Evolutionary conservation across 78 protist genomes (phyloP), one percentile per base, ranked within the genome.

Genomic region (Dictyostelium citrinum): DNA sequence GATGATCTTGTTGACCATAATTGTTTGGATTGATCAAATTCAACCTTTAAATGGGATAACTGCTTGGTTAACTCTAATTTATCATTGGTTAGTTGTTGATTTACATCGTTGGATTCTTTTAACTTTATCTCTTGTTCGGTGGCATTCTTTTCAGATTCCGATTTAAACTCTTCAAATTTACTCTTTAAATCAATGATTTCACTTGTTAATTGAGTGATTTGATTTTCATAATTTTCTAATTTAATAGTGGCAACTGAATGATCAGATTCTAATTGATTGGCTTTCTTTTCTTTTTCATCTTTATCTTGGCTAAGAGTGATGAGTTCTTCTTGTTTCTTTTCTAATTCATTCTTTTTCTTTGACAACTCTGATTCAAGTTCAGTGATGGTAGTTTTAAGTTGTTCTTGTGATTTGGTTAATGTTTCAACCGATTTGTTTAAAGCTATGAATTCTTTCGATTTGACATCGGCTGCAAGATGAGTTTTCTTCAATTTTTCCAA

Each of bases 391-490:
- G 46, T 1, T 35, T 80, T 80, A 20, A 55, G 22, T 20, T 68
- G 35, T 20, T 80, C 84, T 55, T 35, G 51, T 5, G 68, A 35
- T 35, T 80, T 80, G 29, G 84, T 33, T 46, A 80, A 61, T 45
- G 58, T 55, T 58, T 80, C 84, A 58, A 80, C 84, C 7, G 17
- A 20, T 80, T 80, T 80, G 35, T 55, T 80, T 2, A 80, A 33
- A 20, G 84, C n/a, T 5, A n/a, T 11, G 29, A 80, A 80, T 6
- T 80, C 84, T 55, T 80, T 80, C 0, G 68, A 29, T 35, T 80
- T 80, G 1, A 80, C 72, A 35, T 80, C 84, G 39, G 84, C 84
- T 1, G 84, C 74, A 7, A 33, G 12, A 35, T 80, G 68, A 35
- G 81, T 46, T 12, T 41, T 46, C 33, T 64, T 68, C 22, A 83